Evolutionary conservation across 139 green algal genomes (phyloP).

Genomic region (Trebouxia sp.): DNA sequence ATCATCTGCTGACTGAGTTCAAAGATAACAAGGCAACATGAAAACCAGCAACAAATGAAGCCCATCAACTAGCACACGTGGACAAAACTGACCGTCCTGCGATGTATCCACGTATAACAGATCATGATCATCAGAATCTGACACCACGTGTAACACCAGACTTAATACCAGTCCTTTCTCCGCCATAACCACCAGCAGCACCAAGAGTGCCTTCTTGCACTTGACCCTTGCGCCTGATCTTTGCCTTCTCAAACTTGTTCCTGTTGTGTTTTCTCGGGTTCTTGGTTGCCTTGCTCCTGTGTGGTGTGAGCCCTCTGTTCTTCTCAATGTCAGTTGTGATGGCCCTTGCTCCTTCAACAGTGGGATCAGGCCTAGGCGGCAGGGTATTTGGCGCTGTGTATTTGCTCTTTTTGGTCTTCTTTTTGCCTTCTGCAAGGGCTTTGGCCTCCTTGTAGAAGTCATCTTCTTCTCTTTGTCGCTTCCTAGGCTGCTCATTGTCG

Average conservation of each 20-base stretch:
- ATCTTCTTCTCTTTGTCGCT: slow-evolving; percentile 61
- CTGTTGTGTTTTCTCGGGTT: slow-evolving; percentile 89
- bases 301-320: slow-evolving; percentile 96
- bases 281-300: slow-evolving; percentile 90
- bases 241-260: slow-evolving; percentile 81
- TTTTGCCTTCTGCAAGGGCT: slow-evolving; percentile 53
- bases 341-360: slow-evolving; percentile 46
- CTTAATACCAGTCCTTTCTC: slow-evolving; percentile 96
- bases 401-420: slow-evolving; percentile 51
- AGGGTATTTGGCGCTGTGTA: slow-evolving; percentile 37
- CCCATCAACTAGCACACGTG: too few relatives aligned
- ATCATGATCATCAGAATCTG: slow-evolving; percentile 42
- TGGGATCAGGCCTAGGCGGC: slow-evolving; percentile 63
- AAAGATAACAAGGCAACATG: too few relatives aligned
- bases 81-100: too few relatives aligned
- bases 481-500: slow-evolving; percentile 4
- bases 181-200: slow-evolving; percentile 72
- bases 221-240: slow-evolving; percentile 81
- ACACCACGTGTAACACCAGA: slow-evolving; percentile 73
- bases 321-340: slow-evolving; percentile 87
- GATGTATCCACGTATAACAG: too few relatives aligned
- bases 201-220: slow-evolving; percentile 70
- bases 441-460: slow-evolving; percentile 69
- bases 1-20: too few relatives aligned
- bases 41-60: too few relatives aligned